Base-by-base conservation (phyloP, 2,329 filamentous ascomycete species). In the Amylocarpus encephaloides region DNA sequence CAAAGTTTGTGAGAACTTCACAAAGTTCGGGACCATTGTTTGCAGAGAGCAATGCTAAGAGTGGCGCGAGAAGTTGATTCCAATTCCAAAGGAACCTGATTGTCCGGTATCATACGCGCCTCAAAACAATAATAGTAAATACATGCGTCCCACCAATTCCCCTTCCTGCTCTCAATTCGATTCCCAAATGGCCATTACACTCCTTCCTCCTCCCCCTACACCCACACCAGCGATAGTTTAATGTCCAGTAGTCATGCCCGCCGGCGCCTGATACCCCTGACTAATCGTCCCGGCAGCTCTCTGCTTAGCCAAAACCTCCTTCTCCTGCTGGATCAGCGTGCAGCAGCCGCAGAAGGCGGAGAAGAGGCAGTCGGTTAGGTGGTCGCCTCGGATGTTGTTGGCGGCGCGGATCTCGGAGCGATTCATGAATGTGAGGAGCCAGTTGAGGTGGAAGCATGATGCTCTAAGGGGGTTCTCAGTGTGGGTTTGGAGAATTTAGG, bases 361-460 rank as follows among this genome's bases (percentile, higher is more conserved):
- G 29, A 64, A 60, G n/a, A 70, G 62, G 48, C 68, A 71, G 29
- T 64, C 65, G 1, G 63, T 55, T 4, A 69, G 59, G 1, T 66
- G 57, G 39, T 66, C 68, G 7, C 67, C 70, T 10, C 63, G 60
- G 56, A 63, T 58, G 22, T 43, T 46, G 47, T 60, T 62, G 22
- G 48, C 47, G 12, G 53, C 43, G 6, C 61, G 56, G 33, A 62
- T 53, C 10, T 57, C 51, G 9, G 32, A 22, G 30, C 60, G 61
- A 40, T 59, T 56, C 46, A 62, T 34, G 33, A 59, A 55, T 7
- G 50, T 48, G 36, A 62, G 52, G 19, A 32, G 19, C 33, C 40
- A 49, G n/a, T 7, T 11, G 39, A 49, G n/a, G 33, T 16, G 7
- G 44, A 39, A 47, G 44, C 44, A 47, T 7, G 39, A 30, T 39